Evolutionary conservation across 2,329 filamentous ascomycete genomes (phyloP), one percentile per base, ranked within the genome.

Genomic region (Sclerotiophoma versabilis): DNA sequence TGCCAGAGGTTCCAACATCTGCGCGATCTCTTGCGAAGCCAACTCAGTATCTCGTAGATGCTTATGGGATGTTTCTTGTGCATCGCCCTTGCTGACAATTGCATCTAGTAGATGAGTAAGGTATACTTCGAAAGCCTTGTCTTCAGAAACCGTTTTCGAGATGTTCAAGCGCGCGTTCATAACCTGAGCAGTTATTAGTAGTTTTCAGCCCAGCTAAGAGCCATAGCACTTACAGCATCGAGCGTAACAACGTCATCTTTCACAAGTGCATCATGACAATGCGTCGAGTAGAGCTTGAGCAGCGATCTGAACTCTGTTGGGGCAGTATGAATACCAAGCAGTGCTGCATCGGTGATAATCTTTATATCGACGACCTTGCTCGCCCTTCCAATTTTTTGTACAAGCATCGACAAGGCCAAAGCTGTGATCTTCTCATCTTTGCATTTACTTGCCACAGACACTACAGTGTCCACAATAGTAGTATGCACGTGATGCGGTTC

Each of bases 381-480:
- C 49, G 97, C 86, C 75, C 95, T 93, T 57, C 89, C 88, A 53
- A 98, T 85, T 75, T 99, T 98, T 70, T 99, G 95, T n/a, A 96
- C 78, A 20, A 99, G 85, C 87, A 99, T 97, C 0, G 92, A 96
- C 65, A 97, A 90, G 2, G 93, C 93, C 46, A 99, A 80, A 5
- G 93, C 93, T 6, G 90, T 95, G 48, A 99, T 96, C 76, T 97
- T 96, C 55, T 92, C 87, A 67, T 99, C 93, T 41, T 89, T 84
- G 70, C 88, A 92, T 52, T 85, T 87, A 19, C 84, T 85, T 0
- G 95, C 92, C 71, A 99, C 91, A n/a, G 87, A 88, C 52, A 96
- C 93, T 57, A 99, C 93, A 0, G 93, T 92, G 70, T 96, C 88
- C n/a, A 98, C 87, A n/a, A 98, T 89, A 59, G 93, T 96, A 29